Evolutionary conservation across 1,284 basidiomycete species (phyloP).

Genomic region (Trichosporon inkin): DNA sequence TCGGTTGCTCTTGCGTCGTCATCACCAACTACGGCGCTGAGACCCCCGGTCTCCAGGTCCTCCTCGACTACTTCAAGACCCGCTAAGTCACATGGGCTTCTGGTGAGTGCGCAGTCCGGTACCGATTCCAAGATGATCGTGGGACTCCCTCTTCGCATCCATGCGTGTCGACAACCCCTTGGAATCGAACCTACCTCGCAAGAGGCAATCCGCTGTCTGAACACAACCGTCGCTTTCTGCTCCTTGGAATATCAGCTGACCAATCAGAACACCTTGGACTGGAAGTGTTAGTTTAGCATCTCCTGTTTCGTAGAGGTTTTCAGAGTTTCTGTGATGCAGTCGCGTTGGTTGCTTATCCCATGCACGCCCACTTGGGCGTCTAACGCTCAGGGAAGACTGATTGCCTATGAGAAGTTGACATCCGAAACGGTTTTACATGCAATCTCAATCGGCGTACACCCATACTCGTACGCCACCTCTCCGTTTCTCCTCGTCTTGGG

Average conservation of each 20-base stretch:
- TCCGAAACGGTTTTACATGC: background rate
- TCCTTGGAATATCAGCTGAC: background rate
- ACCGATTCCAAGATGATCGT: slow-evolving; percentile 47
- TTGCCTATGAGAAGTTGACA: background rate
- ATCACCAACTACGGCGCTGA: slow-evolving; percentile 98
- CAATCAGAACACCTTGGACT: background rate
- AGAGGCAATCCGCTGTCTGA: slow-evolving; percentile 50
- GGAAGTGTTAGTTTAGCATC: background rate
- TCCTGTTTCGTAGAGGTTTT: background rate
- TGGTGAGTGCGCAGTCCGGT: slow-evolving; percentile 11
- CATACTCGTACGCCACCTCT: slow-evolving; percentile 63
- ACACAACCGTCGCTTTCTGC: slow-evolving; percentile 5
- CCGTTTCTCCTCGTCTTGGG: slow-evolving; percentile 74
- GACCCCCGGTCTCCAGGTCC: slow-evolving; percentile 92
- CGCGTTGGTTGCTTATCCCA: slow-evolving; percentile 1
- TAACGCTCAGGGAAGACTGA: no score
- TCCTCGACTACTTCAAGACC: slow-evolving; percentile 66
- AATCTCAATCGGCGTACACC: no score
- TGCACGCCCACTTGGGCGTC: no score
- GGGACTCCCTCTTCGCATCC: slow-evolving; percentile 53
- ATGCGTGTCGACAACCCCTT: slow-evolving; percentile 49
- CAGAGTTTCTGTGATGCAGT: background rate
- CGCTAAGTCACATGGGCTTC: slow-evolving; percentile 35
- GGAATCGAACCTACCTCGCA: slow-evolving; percentile 53
- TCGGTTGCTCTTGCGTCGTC: slow-evolving; percentile 93